phyloP scores from a whole-genome alignment of 2,329 filamentous ascomycete genomes.

The Tympanopsis confertula region DNA sequence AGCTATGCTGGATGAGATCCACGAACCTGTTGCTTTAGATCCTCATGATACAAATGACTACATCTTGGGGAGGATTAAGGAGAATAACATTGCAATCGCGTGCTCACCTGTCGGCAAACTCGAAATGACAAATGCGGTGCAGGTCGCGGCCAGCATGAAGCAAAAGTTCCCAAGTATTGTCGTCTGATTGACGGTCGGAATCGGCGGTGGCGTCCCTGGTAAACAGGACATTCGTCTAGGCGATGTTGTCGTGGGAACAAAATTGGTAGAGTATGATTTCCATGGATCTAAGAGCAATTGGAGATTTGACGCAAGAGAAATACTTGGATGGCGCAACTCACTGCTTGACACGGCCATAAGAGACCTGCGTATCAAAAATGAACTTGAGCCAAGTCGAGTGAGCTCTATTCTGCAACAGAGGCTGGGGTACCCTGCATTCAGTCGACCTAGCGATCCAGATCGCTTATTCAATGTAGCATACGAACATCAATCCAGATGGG shows the following conservation, averaged over 20 bases:
- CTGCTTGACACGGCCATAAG: no score
- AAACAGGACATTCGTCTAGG: no score
- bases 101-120: conserved; percentile 5
- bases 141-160: conserved; percentile 7
- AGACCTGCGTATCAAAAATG: no score
- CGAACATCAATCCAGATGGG: no score
- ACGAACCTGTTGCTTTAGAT: conserved; percentile 4
- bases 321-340: no score
- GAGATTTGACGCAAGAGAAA: background rate
- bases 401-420: no score
- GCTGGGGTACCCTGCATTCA: no score
- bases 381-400: no score
- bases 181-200: conserved; percentile 7
- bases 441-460: no score
- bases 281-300: conserved; percentile 3
- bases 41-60: conserved; percentile 6
- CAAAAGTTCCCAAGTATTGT: conserved; percentile 6
- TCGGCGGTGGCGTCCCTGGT: conserved; percentile 6
- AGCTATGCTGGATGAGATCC: conserved; percentile 7
- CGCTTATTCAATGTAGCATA: no score
- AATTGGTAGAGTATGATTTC: background rate
- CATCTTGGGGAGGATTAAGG: conserved; percentile 5
- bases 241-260: no score
- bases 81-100: conserved; percentile 9
- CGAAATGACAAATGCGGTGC: conserved; percentile 7